Percentiles rank a stretch among this genome's conserved stretches.
phyloP scores from a whole-genome alignment of 2,329 filamentous ascomycete species.

The Amylocarpus encephaloides region DNA sequence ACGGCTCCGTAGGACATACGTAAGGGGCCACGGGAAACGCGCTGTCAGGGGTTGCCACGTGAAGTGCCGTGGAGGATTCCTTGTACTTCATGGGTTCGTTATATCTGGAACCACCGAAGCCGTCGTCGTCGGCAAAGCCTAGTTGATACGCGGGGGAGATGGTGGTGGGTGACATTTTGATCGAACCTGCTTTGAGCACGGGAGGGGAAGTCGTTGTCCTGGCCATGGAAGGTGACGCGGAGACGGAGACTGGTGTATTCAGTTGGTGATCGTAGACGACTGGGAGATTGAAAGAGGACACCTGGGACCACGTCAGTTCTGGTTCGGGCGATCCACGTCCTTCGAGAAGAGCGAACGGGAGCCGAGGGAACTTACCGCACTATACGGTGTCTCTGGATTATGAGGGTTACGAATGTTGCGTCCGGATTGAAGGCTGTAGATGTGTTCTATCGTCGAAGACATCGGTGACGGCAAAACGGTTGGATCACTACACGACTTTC shows the following conservation, averaged over 20 bases:
- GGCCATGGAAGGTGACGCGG: constrained; percentile 16
- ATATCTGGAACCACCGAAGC: constrained; percentile 14
- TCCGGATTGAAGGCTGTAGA: constrained; percentile 11
- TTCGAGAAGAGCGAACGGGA: no score
- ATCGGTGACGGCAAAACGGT: constrained; percentile 4
- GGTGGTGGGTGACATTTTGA: constrained; percentile 18
- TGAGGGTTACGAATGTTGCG: constrained; percentile 7
- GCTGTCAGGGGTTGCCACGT: constrained; percentile 16
- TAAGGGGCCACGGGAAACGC: constrained; percentile 16
- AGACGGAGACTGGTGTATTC: constrained; percentile 25
- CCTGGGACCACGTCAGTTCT: constrained; percentile 19
- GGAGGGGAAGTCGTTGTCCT: constrained; percentile 15
- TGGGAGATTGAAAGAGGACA: constrained; percentile 29
- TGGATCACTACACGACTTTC: background rate
- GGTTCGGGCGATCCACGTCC: background rate
- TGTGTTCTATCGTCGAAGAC: constrained; percentile 9
- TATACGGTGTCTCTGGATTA: constrained; percentile 20
- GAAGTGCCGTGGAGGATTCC: constrained; percentile 8
- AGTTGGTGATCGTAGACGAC: constrained; percentile 23
- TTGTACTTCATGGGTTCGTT: constrained; percentile 24
- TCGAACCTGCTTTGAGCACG: constrained; percentile 10
- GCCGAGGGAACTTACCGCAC: constrained; percentile 22
- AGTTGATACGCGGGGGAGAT: constrained; percentile 15
- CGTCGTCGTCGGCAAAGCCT: constrained; percentile 13
- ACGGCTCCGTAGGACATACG: constrained; percentile 12